Evolutionary conservation across 495 filamentous ascomycete genomes (phyloP).

Genomic region (Penicillium cataractarum): DNA sequence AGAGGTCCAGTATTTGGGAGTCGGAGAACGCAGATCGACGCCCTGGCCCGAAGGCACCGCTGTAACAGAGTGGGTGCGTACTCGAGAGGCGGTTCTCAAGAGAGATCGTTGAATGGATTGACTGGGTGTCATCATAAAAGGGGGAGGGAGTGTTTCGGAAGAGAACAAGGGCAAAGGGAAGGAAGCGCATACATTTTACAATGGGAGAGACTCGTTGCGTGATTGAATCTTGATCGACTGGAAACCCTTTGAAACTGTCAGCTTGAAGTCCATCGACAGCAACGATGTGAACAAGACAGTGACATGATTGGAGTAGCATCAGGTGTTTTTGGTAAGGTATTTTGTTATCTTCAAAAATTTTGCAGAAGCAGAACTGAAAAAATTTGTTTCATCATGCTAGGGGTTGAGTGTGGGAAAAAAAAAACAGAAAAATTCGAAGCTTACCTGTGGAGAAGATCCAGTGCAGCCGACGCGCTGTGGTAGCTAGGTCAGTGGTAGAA

Average conservation of each 20-base stretch:
- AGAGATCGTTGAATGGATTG: slow-evolving; percentile 98
- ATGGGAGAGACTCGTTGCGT: background rate
- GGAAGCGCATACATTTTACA: slow-evolving; percentile 1
- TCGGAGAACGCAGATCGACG: slow-evolving; percentile 58
- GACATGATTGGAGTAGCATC: slow-evolving; percentile 40
- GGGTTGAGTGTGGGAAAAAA: slow-evolving; percentile 5
- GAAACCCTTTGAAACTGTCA: slow-evolving; percentile 26
- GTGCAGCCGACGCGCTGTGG: slow-evolving; percentile 8
- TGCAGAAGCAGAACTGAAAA: slow-evolving; percentile 99
- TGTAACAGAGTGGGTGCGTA: slow-evolving; percentile 27
- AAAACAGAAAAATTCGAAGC: slow-evolving; percentile 20
- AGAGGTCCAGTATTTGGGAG: slow-evolving; percentile 69
- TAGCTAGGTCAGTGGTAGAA: background rate
- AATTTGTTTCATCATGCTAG: slow-evolving; percentile 73
- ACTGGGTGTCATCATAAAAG: slow-evolving; percentile 90
- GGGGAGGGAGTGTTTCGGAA: slow-evolving; percentile 10
- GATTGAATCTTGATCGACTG: slow-evolving; percentile 1
- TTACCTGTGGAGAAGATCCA: slow-evolving; percentile 24
- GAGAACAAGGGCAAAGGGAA: slow-evolving; percentile 4
- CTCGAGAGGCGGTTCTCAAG: slow-evolving; percentile 60
- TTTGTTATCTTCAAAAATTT: slow-evolving; percentile 72
- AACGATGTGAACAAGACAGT: slow-evolving; percentile 16
- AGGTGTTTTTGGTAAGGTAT: slow-evolving; percentile 76
- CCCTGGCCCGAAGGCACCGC: slow-evolving; percentile 24
- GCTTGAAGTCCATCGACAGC: slow-evolving; percentile 15